Conservation (phyloP, 371 early-diverging fungal genomes). For the Dipsacomyces acuminosporus region DNA sequence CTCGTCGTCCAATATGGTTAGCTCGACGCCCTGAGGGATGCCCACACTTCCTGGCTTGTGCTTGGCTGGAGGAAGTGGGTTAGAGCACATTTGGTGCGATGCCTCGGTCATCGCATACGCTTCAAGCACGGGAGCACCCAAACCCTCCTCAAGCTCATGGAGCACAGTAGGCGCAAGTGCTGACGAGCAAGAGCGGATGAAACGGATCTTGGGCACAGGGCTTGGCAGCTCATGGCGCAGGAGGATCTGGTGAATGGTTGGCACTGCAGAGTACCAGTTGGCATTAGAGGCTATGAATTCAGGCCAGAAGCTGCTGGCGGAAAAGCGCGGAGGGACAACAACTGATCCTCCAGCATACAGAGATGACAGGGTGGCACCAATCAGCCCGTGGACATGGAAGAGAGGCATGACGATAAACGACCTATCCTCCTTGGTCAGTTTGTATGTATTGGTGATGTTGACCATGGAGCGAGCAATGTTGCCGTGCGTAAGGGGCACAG, state of each 20-base stretch:
- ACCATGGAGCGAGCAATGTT: slow-evolving; percentile 69
- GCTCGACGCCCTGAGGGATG: slow-evolving; percentile 72
- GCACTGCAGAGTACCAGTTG: slow-evolving; percentile 84
- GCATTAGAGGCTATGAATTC: slow-evolving; percentile 59
- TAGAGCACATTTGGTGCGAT: slow-evolving; percentile 84
- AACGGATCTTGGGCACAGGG: slow-evolving; percentile 59
- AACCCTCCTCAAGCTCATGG: slow-evolving; percentile 60
- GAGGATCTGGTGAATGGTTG: slow-evolving; percentile 84
- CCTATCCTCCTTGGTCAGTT: slow-evolving; percentile 57
- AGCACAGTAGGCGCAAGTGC: slow-evolving; percentile 74
- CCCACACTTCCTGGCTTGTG: slow-evolving; percentile 84
- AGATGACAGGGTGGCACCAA: slow-evolving; percentile 72
- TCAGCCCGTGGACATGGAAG: slow-evolving; percentile 88
- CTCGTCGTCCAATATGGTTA: slow-evolving; percentile 63
- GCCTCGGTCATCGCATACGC: slow-evolving; percentile 94
- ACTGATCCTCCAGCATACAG: slow-evolving; percentile 70
- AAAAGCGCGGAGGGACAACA: slow-evolving; percentile 77
- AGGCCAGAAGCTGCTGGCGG: slow-evolving; percentile 74
- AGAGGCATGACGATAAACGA: slow-evolving; percentile 83
- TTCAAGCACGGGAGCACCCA: slow-evolving; percentile 77
- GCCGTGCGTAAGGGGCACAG: slow-evolving; percentile 80
- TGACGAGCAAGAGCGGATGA: slow-evolving; percentile 82
- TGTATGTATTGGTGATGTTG: slow-evolving; percentile 69
- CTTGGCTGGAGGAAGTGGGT: slow-evolving; percentile 64
- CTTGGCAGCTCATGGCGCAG: slow-evolving; percentile 53